phyloP scores from a whole-genome alignment of 164 flowering plant genomes.

The Malania oleifera region DNA sequence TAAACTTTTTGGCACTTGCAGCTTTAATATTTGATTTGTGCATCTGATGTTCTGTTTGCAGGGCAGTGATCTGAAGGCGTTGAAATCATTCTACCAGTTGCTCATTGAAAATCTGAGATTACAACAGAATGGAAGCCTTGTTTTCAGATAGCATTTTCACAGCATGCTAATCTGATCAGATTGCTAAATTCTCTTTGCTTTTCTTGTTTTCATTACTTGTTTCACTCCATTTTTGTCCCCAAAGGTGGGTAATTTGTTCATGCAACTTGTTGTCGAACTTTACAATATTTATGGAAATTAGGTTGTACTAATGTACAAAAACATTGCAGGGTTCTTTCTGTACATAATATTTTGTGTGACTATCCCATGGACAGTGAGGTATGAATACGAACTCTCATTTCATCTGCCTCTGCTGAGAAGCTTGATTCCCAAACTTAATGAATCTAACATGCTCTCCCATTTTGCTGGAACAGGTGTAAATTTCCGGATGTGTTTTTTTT shows the following conservation, averaged over 20 bases:
- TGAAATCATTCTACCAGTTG: conserved; percentile 75
- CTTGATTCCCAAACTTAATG: neutral
- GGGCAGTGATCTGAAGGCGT: conserved; percentile 70
- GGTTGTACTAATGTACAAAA: conserved; percentile 1
- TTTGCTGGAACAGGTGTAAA: conserved; percentile 46
- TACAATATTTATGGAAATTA: neutral
- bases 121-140: conserved; percentile 82
- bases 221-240: conserved; percentile 12
- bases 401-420: neutral
- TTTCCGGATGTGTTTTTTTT: conserved; percentile 31
- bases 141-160: conserved; percentile 70
- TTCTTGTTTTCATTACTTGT: neutral
- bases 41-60: conserved; percentile 25
- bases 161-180: neutral
- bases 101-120: conserved; percentile 71
- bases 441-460: neutral
- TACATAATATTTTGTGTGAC: conserved; percentile 23
- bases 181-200: neutral
- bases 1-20: neutral
- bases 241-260: conserved; percentile 12
- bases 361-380: conserved; percentile 21
- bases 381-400: neutral
- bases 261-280: neutral
- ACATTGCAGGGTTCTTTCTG: conserved; percentile 30
- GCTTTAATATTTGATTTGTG: conserved; percentile 1